Percentiles rank a stretch among this genome's conserved stretches.
These are phyloP conservation scores for Pyracantha coccinea DNA, from an alignment of 331 rosid species.

Conservation along the genomic window DNA sequence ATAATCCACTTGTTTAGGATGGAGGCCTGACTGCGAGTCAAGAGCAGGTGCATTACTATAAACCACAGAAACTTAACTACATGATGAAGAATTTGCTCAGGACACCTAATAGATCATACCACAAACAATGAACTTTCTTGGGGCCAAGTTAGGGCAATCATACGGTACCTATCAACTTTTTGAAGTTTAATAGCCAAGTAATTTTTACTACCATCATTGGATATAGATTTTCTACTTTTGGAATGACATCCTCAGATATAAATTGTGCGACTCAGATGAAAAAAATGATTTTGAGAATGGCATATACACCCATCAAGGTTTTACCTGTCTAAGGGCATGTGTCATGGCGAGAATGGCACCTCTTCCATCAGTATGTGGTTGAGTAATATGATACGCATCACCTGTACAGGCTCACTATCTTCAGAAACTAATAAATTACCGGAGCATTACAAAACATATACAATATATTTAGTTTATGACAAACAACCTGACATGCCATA, in stretches of 20 bases:
- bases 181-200: too few species aligned
- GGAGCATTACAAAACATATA: slow-evolving; percentile 3
- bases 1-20: slow-evolving; percentile 71
- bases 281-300: neutral
- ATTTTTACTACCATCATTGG: neutral
- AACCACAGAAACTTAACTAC: neutral
- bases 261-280: neutral
- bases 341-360: slow-evolving; percentile 93
- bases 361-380: slow-evolving; percentile 84
- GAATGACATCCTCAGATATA: neutral
- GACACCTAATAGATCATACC: neutral
- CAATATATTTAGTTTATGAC: neutral
- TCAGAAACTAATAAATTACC: slow-evolving; percentile 18
- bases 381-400: slow-evolving; percentile 92
- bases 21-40: slow-evolving; percentile 68
- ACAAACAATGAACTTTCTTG: neutral
- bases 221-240: neutral
- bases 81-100: neutral
- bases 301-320: neutral
- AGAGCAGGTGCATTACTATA: neutral
- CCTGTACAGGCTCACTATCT: slow-evolving; percentile 33
- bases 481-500: slow-evolving; percentile 88
- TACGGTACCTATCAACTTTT: neutral
- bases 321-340: slow-evolving; percentile 79
- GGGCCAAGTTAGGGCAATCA: neutral